These are phyloP conservation scores for Tillandsia fasciculata DNA, from an alignment of 176 grass and related monocot genomes.

Conservation along the genomic window DNA sequence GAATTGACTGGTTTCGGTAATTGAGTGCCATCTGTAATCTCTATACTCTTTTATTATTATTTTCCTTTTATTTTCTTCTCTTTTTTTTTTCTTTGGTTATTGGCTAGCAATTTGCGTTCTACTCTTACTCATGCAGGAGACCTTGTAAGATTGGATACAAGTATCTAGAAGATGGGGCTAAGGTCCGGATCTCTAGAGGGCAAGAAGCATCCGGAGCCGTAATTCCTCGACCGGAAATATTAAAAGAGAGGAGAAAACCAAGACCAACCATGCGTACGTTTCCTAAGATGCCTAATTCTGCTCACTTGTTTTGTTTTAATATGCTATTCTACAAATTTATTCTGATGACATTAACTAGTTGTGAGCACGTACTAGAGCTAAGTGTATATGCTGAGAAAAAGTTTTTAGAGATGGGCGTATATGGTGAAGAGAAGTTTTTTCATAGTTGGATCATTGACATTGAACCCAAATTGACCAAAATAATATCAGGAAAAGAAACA, in stretches of 20 bases:
- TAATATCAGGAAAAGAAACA: no score
- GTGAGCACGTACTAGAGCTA: background rate
- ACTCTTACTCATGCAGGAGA: constrained; percentile 27
- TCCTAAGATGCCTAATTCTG: constrained; percentile 7
- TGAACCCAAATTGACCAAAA: no score
- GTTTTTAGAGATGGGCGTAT: no score
- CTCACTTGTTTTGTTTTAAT: constrained; percentile 15
- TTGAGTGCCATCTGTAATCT: background rate
- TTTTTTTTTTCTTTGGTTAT: background rate
- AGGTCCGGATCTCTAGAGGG: constrained; percentile 72
- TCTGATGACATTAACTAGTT: no score
- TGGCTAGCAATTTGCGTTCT: background rate
- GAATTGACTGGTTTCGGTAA: background rate
- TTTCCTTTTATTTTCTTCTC: background rate
- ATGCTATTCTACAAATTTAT: background rate
- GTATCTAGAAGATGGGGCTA: constrained; percentile 75
- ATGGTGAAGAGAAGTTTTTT: no score
- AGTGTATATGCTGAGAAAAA: no score
- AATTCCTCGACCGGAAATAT: constrained; percentile 82
- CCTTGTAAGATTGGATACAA: constrained; percentile 78
- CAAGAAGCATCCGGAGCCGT: constrained; percentile 62
- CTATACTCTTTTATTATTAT: background rate
- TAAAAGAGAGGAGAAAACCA: constrained; percentile 85
- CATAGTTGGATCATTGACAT: no score
- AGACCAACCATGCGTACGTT: constrained; percentile 58